A percentile compares a stretch with the other conserved stretches of the same genome.
phyloP scores from a whole-genome alignment of 495 filamentous ascomycete genomes.

The Hyaloscypha variabilis region DNA sequence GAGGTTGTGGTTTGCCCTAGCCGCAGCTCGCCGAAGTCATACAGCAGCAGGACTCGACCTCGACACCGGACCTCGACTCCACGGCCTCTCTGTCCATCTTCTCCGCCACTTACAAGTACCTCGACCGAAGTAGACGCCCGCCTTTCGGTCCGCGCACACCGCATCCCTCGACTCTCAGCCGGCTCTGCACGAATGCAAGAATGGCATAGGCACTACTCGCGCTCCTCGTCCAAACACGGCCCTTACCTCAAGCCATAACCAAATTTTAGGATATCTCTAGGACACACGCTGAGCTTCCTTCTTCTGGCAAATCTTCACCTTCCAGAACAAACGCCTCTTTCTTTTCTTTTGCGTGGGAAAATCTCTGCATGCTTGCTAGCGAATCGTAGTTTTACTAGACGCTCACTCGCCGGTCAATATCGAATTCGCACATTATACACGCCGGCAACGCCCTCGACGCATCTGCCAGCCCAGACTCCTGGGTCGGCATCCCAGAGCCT shows the following conservation, averaged over 20 bases:
- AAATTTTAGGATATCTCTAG: conserved; percentile 1
- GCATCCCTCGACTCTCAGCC: background rate
- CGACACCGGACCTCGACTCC: background rate
- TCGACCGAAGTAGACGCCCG: background rate
- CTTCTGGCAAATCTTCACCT: conserved; percentile 11
- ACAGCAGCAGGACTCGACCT: background rate
- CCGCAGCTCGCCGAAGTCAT: conserved; percentile 14
- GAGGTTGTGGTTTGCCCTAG: background rate
- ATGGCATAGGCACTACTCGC: conserved; percentile 2
- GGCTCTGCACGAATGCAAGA: background rate
- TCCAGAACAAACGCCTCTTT: conserved; percentile 21
- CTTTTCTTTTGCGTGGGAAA: conserved; percentile 13
- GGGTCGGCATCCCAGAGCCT: background rate
- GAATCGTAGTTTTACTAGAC: background rate
- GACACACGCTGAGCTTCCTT: conserved; percentile 5
- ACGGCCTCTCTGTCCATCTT: background rate
- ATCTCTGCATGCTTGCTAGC: background rate
- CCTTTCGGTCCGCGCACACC: background rate
- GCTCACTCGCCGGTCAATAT: background rate
- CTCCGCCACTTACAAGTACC: background rate
- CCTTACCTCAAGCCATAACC: conserved; percentile 4
- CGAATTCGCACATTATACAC: conserved; percentile 2
- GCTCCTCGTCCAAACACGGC: conserved; percentile 5
- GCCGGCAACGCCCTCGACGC: conserved; percentile 7
- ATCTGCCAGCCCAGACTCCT: background rate